phyloP scores from a whole-genome alignment of 345 rosid species.

The Atalantia buxifolia region DNA sequence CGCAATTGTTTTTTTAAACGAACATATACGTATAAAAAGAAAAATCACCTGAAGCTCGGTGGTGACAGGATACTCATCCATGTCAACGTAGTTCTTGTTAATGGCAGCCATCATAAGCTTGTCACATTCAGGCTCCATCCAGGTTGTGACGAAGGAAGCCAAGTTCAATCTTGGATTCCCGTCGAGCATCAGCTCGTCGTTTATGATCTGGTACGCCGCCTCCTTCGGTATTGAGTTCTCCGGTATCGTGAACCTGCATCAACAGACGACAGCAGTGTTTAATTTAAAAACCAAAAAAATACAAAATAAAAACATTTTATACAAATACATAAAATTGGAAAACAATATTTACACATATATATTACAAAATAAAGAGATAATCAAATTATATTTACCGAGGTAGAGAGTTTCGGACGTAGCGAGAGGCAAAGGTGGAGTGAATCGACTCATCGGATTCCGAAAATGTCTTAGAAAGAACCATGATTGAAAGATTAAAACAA shows the following conservation, averaged over 20 bases:
- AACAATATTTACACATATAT: background rate
- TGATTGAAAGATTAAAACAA: background rate
- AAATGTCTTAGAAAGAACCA: constrained; percentile 67
- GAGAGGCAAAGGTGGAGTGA: constrained; percentile 87
- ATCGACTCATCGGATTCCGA: constrained; percentile 69
- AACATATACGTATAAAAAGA: background rate
- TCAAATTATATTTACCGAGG: constrained; percentile 42
- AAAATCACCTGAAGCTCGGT: constrained; percentile 72
- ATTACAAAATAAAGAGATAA: too few species aligned
- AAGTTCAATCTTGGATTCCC: constrained; percentile 89
- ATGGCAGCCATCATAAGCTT: constrained; percentile 86
- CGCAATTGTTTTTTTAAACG: too few species aligned
- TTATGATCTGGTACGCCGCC: constrained; percentile 90
- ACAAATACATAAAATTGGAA: too few species aligned
- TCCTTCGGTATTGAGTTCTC: constrained; percentile 91
- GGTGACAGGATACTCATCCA: constrained; percentile 97
- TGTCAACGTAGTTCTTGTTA: constrained; percentile 92
- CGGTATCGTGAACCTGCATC: constrained; percentile 65
- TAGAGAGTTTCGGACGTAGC: constrained; percentile 72
- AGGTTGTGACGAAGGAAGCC: constrained; percentile 90
- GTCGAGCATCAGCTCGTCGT: constrained; percentile 82
- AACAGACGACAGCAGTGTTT: background rate
- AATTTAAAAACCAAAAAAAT: background rate
- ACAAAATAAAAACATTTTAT: too few species aligned
- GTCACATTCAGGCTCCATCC: constrained; percentile 98